A percentile compares a stretch with the other conserved stretches of the same genome.
These are phyloP conservation scores for Ensete ventricosum DNA, from an alignment of 176 grass and related monocot genomes.

Conservation along the genomic window DNA sequence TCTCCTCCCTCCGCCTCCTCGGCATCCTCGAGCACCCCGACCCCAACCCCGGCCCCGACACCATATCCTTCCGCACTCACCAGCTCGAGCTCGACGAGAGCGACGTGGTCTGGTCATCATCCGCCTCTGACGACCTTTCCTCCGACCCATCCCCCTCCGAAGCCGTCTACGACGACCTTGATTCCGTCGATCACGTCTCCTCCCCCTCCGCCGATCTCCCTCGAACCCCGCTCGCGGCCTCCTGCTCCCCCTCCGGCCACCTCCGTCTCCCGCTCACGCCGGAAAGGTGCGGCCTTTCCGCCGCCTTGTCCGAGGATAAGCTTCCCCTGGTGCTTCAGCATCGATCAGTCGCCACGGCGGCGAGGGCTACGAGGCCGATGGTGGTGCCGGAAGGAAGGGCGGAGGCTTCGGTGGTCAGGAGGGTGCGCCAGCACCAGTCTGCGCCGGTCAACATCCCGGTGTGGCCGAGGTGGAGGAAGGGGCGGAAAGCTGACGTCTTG, in stretches of 20 bases:
- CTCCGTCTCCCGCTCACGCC: not conserved
- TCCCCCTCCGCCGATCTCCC: not conserved
- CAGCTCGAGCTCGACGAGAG: constrained; percentile 2
- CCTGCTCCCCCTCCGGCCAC: not conserved
- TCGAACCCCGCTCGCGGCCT: not conserved
- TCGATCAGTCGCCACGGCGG: not conserved
- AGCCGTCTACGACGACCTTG: not conserved
- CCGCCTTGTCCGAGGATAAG: not conserved
- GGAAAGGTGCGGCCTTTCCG: not conserved
- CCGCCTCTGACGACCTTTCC: no score
- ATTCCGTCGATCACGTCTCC: not conserved
- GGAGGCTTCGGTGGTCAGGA: not conserved
- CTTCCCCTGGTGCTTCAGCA: not conserved
- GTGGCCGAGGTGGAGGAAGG: constrained; percentile 16
- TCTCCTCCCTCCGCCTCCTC: constrained; percentile 57
- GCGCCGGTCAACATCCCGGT: constrained; percentile 19
- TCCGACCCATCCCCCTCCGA: not conserved
- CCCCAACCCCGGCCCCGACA: not conserved
- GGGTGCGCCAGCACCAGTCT: constrained; percentile 7
- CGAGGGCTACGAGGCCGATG: not conserved
- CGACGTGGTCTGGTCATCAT: not conserved
- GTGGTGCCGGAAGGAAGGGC: not conserved
- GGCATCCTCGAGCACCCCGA: constrained; percentile 56
- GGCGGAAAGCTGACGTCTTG: not conserved
- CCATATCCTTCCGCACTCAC: constrained; percentile 22